These are phyloP conservation scores for Leccinellum albellum DNA, from an alignment of 768 basidiomycete genomes.

Conservation along the genomic window DNA sequence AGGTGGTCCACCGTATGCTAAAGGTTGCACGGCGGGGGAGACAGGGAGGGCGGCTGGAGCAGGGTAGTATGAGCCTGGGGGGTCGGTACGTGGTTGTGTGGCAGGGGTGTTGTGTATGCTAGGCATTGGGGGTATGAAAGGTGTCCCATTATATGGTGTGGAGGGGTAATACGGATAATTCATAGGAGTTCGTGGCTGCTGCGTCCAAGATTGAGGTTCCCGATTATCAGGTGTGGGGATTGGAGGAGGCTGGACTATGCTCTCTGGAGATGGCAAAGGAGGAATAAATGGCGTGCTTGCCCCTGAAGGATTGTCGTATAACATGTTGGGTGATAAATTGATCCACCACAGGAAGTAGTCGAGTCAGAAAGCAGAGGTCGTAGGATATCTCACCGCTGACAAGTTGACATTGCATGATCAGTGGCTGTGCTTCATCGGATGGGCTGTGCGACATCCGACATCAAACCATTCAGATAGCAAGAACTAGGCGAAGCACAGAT, in stretches of 20 bases:
- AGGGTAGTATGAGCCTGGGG: conserved; percentile 32
- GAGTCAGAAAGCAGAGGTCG: conserved; percentile 16
- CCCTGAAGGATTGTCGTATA: conserved; percentile 30
- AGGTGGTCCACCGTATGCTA: conserved; percentile 8
- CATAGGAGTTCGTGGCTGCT: conserved; percentile 31
- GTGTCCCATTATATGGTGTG: conserved; percentile 36
- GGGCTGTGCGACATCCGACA: not conserved
- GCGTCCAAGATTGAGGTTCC: conserved; percentile 34
- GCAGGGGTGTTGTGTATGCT: conserved; percentile 25
- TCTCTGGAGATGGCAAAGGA: conserved; percentile 36
- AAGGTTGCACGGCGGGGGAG: conserved; percentile 12
- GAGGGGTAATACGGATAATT: conserved; percentile 38
- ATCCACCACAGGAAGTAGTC: conserved; percentile 15
- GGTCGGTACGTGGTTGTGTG: conserved; percentile 19
- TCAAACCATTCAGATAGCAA: too few relatives aligned
- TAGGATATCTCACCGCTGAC: conserved; percentile 6
- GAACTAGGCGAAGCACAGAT: too few relatives aligned
- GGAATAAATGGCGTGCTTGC: conserved; percentile 37
- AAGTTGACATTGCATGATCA: conserved; percentile 8
- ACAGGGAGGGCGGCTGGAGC: conserved; percentile 28
- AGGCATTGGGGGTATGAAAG: conserved; percentile 37
- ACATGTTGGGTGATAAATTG: conserved; percentile 27
- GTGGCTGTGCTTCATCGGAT: conserved; percentile 21
- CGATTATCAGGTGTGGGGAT: conserved; percentile 29
- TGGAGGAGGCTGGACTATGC: conserved; percentile 32